A percentile compares a stretch with the other conserved stretches of the same genome.
These are phyloP conservation scores for Chrysanthemum seticuspe DNA, from an alignment of 129 eudicot genomes.

Conservation along the genomic window DNA sequence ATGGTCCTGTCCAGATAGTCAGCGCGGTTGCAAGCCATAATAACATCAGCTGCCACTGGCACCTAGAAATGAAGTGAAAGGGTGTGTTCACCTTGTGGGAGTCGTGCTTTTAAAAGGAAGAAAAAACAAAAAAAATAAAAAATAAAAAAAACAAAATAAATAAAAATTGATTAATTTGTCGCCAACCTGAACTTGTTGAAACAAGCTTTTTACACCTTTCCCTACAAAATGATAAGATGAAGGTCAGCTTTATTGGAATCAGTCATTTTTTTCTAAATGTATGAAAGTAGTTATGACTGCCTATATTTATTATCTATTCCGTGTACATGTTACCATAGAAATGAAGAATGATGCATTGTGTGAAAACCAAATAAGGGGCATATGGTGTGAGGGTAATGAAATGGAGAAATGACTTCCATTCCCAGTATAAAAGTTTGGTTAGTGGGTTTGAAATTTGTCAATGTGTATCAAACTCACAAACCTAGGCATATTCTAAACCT, in stretches of 20 bases:
- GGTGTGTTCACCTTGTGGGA: background rate
- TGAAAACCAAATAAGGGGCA: too few relatives aligned
- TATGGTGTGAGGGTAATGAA: too few relatives aligned
- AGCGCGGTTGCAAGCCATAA: constrained; percentile 99
- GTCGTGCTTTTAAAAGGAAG: background rate
- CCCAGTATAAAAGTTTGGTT: too few relatives aligned
- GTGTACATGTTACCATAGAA: too few relatives aligned
- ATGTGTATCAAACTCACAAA: too few relatives aligned
- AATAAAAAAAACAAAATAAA: background rate
- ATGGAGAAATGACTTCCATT: too few relatives aligned
- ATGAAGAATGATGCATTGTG: too few relatives aligned
- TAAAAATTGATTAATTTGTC: background rate
- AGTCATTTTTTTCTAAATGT: too few relatives aligned
- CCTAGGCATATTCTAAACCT: too few relatives aligned
- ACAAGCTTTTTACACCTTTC: constrained; percentile 8
- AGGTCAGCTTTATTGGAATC: background rate
- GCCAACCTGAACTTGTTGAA: constrained; percentile 13
- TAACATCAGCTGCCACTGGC: constrained; percentile 93
- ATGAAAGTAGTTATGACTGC: too few relatives aligned
- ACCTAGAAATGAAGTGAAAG: constrained; percentile 6
- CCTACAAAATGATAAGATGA: constrained; percentile 5
- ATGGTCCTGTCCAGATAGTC: constrained; percentile 94
- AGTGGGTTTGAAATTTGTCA: too few relatives aligned
- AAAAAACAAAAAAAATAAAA: background rate
- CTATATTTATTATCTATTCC: too few relatives aligned